phyloP scores from a whole-genome alignment of 495 filamentous ascomycete genomes.

The Niebla homalea region DNA sequence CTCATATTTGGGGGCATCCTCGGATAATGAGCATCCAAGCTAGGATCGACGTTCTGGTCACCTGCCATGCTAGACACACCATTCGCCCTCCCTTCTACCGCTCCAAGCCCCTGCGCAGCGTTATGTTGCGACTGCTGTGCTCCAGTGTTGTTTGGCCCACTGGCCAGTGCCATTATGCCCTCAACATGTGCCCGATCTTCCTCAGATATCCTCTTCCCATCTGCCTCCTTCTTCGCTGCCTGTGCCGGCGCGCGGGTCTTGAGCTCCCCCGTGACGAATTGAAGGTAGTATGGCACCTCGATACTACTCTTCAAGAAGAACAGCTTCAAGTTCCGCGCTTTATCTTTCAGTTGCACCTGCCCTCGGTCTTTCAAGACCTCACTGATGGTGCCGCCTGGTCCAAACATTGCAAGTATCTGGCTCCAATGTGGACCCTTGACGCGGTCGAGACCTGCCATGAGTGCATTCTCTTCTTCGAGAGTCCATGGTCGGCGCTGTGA shows the following conservation, averaged over 20 bases:
- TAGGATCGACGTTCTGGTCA: neutral
- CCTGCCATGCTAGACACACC: neutral
- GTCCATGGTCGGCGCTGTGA: constrained; percentile 86
- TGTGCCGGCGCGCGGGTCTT: constrained; percentile 81
- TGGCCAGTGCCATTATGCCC: constrained; percentile 50
- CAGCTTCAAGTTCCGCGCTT: constrained; percentile 85
- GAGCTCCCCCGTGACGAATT: constrained; percentile 84
- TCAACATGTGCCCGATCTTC: constrained; percentile 63
- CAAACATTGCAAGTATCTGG: constrained; percentile 83
- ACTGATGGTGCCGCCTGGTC: constrained; percentile 66
- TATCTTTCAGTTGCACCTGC: constrained; percentile 92
- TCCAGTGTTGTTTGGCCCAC: constrained; percentile 15
- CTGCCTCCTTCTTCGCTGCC: constrained; percentile 68
- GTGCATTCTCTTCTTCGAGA: constrained; percentile 76
- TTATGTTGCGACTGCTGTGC: neutral
- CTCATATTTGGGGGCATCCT: too few relatives aligned
- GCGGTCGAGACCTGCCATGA: constrained; percentile 83
- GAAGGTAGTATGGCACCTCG: constrained; percentile 83
- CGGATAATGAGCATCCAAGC: neutral
- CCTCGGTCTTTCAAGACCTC: constrained; percentile 84
- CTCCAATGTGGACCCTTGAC: constrained; percentile 94
- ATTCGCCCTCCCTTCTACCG: neutral
- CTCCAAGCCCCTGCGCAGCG: neutral
- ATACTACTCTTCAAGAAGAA: constrained; percentile 91
- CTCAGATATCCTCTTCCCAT: constrained; percentile 53